Percentiles rank a stretch among this genome's conserved stretches.
phyloP scores from a whole-genome alignment of 148 eudicot species.

The Chenopodium quinoa region DNA sequence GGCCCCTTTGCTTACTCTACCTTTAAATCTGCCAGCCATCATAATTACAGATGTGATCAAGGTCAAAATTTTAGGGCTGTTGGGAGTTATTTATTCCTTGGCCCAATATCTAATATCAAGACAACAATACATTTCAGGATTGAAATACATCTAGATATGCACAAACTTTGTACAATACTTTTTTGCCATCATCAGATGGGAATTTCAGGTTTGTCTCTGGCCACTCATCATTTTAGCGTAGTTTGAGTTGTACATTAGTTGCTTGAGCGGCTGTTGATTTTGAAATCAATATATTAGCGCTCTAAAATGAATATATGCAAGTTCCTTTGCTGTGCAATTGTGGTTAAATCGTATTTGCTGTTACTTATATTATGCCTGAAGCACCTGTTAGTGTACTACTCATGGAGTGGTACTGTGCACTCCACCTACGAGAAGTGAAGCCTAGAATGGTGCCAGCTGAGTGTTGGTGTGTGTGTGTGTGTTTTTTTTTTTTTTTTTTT shows the following conservation, averaged over 20 bases:
- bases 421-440: neutral
- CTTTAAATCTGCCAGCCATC: conserved; percentile 79
- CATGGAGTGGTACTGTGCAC: neutral
- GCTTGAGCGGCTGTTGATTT: neutral
- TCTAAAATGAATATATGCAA: neutral
- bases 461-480: neutral
- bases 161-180: conserved; percentile 26
- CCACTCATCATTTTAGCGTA: conserved; percentile 9
- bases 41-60: conserved; percentile 83
- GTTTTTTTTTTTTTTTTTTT: no score
- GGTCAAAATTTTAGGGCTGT: conserved; percentile 81
- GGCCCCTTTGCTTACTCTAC: conserved; percentile 69
- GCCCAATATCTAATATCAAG: conserved; percentile 89
- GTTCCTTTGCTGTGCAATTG: neutral
- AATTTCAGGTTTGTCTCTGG: conserved; percentile 24
- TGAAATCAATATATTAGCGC: conserved; percentile 3
- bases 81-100: conserved; percentile 87
- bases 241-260: conserved; percentile 17
- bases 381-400: neutral
- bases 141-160: conserved; percentile 77
- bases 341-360: neutral
- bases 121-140: conserved; percentile 86
- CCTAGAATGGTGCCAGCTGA: neutral
- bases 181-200: conserved; percentile 24
- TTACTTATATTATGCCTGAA: neutral